Conservation (phyloP, 371 early-diverging fungal genomes). For the Mucor plumbeus region DNA sequence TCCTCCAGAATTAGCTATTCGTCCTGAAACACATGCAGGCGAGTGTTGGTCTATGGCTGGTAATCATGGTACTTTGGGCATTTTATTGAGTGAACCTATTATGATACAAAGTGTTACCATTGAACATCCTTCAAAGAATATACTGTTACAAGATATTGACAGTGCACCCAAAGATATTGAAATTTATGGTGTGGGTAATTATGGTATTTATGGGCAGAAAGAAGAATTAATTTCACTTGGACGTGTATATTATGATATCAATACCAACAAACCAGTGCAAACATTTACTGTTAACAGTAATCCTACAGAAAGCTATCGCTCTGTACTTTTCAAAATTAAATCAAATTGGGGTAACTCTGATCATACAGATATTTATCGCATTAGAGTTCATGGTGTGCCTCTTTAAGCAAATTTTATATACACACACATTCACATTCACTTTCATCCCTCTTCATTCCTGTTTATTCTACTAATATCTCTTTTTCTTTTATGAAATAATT, state of each 20-base stretch:
- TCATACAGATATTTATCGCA: constrained; percentile 82
- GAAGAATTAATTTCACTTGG: constrained; percentile 18
- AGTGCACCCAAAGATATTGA: constrained; percentile 19
- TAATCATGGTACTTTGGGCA: constrained; percentile 8
- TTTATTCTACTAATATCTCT: too few species aligned
- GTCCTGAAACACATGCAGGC: background rate
- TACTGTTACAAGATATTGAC: constrained; percentile 2
- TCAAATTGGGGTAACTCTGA: constrained; percentile 77
- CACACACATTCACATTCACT: background rate
- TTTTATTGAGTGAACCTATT: constrained; percentile 19
- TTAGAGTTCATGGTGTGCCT: constrained; percentile 73
- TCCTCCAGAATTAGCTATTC: constrained; percentile 18
- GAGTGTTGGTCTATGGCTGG: constrained; percentile 28
- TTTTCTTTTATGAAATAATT: too few species aligned
- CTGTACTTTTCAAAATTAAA: constrained; percentile 56
- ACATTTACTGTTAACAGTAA: constrained; percentile 38
- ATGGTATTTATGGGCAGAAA: background rate
- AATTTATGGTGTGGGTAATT: background rate
- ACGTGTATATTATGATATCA: constrained; percentile 24
- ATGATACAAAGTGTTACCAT: constrained; percentile 15
- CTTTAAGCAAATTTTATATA: background rate
- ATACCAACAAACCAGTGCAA: constrained; percentile 31
- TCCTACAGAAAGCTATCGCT: constrained; percentile 29
- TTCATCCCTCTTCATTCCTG: too few species aligned
- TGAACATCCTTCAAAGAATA: constrained; percentile 14